phyloP scores from a whole-genome alignment of 2,329 filamentous ascomycete genomes.

The Fusarium mundagurra region DNA sequence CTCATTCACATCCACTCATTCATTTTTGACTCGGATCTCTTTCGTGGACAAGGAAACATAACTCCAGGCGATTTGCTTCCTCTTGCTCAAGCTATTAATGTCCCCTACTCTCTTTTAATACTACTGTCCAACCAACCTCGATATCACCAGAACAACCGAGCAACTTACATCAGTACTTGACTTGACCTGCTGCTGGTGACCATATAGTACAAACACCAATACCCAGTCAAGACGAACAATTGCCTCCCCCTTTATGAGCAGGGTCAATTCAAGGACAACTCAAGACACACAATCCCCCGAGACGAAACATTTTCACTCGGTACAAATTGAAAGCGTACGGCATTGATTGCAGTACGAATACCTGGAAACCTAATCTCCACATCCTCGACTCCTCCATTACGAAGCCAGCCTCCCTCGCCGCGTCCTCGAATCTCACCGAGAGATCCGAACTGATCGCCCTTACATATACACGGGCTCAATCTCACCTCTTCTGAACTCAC shows the following conservation, averaged over 20 bases:
- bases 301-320: slow-evolving; percentile 19
- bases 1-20: slow-evolving; percentile 34
- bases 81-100: slow-evolving; percentile 20
- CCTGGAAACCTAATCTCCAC: slow-evolving; percentile 31
- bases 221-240: slow-evolving; percentile 5
- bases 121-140: slow-evolving; percentile 1
- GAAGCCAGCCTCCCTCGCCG: slow-evolving; percentile 26
- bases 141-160: slow-evolving; percentile 4
- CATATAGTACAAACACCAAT: slow-evolving; percentile 10
- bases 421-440: slow-evolving; percentile 16
- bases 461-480: slow-evolving; percentile 1
- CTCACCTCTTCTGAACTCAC: not conserved
- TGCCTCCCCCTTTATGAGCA: slow-evolving; percentile 31
- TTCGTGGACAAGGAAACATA: slow-evolving; percentile 43
- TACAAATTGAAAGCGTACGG: slow-evolving; percentile 21
- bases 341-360: slow-evolving; percentile 37
- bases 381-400: slow-evolving; percentile 22
- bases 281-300: slow-evolving; percentile 23
- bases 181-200: slow-evolving; percentile 6
- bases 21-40: slow-evolving; percentile 35
- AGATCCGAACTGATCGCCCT: slow-evolving; percentile 15
- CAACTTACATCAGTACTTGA: not conserved
- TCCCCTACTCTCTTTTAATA: slow-evolving; percentile 41
- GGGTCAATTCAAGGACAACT: slow-evolving; percentile 13
- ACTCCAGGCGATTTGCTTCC: slow-evolving; percentile 42